Base-by-base conservation (phyloP, 2,329 filamentous ascomycete genomes). In the Cadophora gregata region DNA sequence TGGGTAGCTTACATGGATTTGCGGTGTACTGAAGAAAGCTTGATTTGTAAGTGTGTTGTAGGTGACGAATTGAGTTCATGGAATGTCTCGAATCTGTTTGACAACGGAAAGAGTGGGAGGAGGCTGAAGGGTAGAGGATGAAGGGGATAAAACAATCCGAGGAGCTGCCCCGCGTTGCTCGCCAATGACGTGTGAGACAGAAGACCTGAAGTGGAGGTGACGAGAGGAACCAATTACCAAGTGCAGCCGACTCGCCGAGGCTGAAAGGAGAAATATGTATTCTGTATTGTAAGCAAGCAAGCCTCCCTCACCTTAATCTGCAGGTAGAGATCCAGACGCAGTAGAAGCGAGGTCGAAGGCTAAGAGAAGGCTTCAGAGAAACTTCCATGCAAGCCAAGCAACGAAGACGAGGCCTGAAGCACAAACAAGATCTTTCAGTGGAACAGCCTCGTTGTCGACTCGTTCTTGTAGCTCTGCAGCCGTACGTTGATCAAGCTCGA, bases 1-100 rank as follows among this genome's bases (percentile, higher is more conserved):
- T 21, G 27, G 33, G 9, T 31, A 19, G 50, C 67, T 48, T 73
- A 76, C 73, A 71, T 72, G 73, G 58, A 45, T 67, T 62, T 21
- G 71, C 56, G 62, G 72, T 70, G 21, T 55, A 64, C 16, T 59
- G 65, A 27, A 70, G 47, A 51, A 67, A 71, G 24, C 6, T 65
- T 70, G 67, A 21, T 67, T 53, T 72, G 58, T 71, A 66, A n/a
- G 64, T 65, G 70, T 33, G 69, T 56, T 69, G 69, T 16, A 75
- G 42, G 24, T 45, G 67, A 24, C 71, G 68, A n/a, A 73, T 62
- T 25, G 68, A 62, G 48, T 69, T 62, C 74, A 76, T 76, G 59
- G 42, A 69, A 66, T 14, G 9, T 21, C 33, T 21, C 59, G 27
- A 33, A n/a, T n/a, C 42, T 21, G n/a, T 47, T 47, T 7, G n/a